phyloP scores from a whole-genome alignment of 345 rosid species.

The Boechera retrofracta region DNA sequence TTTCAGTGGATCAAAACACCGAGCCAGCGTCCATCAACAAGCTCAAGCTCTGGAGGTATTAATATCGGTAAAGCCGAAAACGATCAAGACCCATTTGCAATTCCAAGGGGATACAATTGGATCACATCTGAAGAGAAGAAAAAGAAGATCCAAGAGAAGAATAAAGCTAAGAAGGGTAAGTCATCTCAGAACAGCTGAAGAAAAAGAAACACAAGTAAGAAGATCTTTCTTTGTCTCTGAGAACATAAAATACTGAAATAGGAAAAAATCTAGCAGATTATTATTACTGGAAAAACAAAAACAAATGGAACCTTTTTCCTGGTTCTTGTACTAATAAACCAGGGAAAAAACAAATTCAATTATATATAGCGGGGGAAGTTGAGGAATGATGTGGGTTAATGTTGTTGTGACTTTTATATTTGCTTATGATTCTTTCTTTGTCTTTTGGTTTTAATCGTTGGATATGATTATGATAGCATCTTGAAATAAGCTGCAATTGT shows the following conservation, averaged over 20 bases:
- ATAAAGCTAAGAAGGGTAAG: conserved; percentile 66
- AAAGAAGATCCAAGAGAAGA: conserved; percentile 93
- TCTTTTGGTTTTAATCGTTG: conserved; percentile 8
- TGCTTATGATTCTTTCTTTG: conserved; percentile 41
- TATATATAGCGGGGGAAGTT: conserved; percentile 32
- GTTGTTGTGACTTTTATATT: conserved; percentile 38
- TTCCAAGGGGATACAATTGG: conserved; percentile 86
- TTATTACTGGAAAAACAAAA: conserved; percentile 10
- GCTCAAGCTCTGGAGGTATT: conserved; percentile 48
- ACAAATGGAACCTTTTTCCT: conserved; percentile 5
- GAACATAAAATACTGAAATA: conserved; percentile 37
- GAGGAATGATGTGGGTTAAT: conserved; percentile 33
- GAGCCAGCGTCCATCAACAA: conserved; percentile 58
- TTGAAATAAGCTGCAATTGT: conserved; percentile 35
- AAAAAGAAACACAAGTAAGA: conserved; percentile 31
- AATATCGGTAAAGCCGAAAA: conserved; percentile 59
- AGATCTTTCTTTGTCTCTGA: conserved; percentile 23
- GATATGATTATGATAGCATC: conserved; percentile 6
- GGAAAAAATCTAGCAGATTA: conserved; percentile 40
- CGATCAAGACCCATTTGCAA: conserved; percentile 77
- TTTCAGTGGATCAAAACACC: conserved; percentile 98
- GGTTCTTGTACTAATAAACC: conserved; percentile 43
- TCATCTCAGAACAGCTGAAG: conserved; percentile 44
- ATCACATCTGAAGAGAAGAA: conserved; percentile 92
- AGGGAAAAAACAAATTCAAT: conserved; percentile 32